Percentiles rank a stretch among this genome's conserved stretches.
Conservation (phyloP, 176 grass and related monocot species). For the Carex myosuroides region DNA sequence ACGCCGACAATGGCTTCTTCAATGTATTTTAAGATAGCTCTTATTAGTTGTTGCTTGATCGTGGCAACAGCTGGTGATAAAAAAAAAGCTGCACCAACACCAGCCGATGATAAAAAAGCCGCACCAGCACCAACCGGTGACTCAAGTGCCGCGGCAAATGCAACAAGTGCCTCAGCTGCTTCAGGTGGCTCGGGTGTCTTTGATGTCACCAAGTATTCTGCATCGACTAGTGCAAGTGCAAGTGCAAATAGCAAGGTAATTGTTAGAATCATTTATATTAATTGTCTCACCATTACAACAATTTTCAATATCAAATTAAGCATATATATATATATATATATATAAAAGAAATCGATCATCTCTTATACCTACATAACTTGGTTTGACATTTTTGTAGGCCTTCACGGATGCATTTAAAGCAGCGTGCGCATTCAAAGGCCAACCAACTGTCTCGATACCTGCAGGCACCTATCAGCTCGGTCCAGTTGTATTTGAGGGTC, state of each 20-base stretch:
- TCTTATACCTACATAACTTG: background rate
- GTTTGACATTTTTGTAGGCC: background rate
- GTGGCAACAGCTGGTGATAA: background rate
- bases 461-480: slow-evolving; percentile 11
- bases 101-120: background rate
- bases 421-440: background rate
- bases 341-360: too few relatives aligned
- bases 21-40: background rate
- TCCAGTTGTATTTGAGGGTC: slow-evolving; percentile 10
- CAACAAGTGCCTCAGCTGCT: too few relatives aligned
- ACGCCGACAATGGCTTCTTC: background rate
- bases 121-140: background rate
- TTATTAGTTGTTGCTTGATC: slow-evolving; percentile 1
- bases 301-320: too few relatives aligned
- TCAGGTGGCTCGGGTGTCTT: slow-evolving; percentile 7
- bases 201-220: slow-evolving; percentile 24
- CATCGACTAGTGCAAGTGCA: background rate
- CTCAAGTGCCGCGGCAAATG: background rate
- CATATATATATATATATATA: too few relatives aligned
- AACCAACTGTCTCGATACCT: background rate
- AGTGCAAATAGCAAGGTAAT: slow-evolving; percentile 24
- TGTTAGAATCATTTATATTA: background rate
- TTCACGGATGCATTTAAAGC: slow-evolving; percentile 12
- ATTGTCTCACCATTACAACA: background rate
- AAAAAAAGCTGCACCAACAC: background rate